phyloP scores from a whole-genome alignment of 768 basidiomycete genomes.

The Roridomyces roridus region DNA sequence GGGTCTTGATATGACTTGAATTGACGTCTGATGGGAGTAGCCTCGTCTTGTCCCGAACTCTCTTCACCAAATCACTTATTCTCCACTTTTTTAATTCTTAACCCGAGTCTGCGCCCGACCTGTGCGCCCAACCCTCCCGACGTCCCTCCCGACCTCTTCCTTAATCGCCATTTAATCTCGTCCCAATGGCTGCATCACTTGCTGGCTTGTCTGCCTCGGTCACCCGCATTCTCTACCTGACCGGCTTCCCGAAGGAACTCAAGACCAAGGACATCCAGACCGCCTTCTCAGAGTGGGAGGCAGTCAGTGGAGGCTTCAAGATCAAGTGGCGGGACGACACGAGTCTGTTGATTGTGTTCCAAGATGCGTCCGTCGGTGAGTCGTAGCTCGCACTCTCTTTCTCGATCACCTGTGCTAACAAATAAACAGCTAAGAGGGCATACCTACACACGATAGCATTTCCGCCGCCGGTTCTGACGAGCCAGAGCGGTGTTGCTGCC shows the following conservation, averaged over 20 bases:
- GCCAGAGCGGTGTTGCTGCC: conserved; percentile 56
- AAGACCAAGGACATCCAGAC: conserved; percentile 97
- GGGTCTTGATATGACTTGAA: neutral
- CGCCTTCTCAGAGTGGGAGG: conserved; percentile 91
- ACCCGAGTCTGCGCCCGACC: conserved; percentile 26
- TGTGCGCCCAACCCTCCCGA: conserved; percentile 28
- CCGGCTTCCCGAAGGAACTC: conserved; percentile 93
- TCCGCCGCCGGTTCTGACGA: conserved; percentile 73
- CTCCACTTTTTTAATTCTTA: conserved; percentile 9
- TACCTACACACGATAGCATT: conserved; percentile 90
- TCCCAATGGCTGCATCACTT: conserved; percentile 71
- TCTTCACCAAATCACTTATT: conserved; percentile 10
- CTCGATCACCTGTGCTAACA: conserved; percentile 1
- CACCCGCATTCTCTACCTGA: conserved; percentile 91
- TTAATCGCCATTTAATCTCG: conserved; percentile 30
- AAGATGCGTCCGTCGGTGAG: conserved; percentile 89
- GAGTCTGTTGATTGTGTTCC: conserved; percentile 92
- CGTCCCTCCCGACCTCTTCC: conserved; percentile 29
- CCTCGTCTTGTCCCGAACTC: conserved; percentile 3
- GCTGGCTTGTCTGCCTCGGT: conserved; percentile 91
- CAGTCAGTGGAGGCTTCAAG: conserved; percentile 89
- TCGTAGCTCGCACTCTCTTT: conserved; percentile 26
- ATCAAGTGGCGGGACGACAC: conserved; percentile 99
- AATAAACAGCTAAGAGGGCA: conserved; percentile 82
- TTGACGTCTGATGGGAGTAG: neutral